Evolutionary conservation across 2,329 filamentous ascomycete species (phyloP).

Genomic region (Neoarthrinium moseri): DNA sequence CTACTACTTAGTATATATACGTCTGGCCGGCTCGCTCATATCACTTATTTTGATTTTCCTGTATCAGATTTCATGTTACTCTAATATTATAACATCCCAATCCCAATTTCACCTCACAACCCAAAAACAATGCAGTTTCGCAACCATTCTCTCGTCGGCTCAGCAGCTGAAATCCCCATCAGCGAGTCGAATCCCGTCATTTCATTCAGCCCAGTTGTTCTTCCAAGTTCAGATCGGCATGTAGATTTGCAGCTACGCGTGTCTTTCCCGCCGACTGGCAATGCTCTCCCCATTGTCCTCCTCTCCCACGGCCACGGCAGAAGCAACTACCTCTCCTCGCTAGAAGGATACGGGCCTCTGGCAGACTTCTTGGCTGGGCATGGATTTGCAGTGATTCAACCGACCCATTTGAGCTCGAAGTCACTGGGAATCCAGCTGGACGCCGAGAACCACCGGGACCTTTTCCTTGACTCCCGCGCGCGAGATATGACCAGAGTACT

Average conservation of each 20-base stretch:
- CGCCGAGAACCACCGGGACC: slow-evolving; percentile 18
- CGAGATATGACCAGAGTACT: slow-evolving; percentile 35
- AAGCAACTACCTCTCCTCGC: slow-evolving; percentile 37
- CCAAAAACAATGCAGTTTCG: too few species aligned
- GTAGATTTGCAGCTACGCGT: slow-evolving; percentile 33
- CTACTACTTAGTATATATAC: too few species aligned
- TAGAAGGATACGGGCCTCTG: slow-evolving; percentile 39
- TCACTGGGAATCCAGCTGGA: slow-evolving; percentile 22
- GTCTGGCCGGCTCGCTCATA: too few species aligned
- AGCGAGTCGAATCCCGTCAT: slow-evolving; percentile 27
- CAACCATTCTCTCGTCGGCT: too few species aligned
- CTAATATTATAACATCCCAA: too few species aligned
- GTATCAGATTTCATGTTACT: too few species aligned
- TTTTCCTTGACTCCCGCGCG: slow-evolving; percentile 31
- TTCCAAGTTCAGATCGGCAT: slow-evolving; percentile 22
- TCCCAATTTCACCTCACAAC: too few species aligned
- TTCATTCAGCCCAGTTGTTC: slow-evolving; percentile 28
- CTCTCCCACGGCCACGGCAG: slow-evolving; percentile 38
- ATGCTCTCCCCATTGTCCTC: slow-evolving; percentile 36
- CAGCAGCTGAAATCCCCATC: slow-evolving; percentile 32
- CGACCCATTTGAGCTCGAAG: slow-evolving; percentile 37
- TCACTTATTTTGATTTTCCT: too few species aligned
- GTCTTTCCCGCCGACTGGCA: slow-evolving; percentile 29
- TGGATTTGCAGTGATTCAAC: slow-evolving; percentile 41
- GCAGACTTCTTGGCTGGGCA: slow-evolving; percentile 40